Evolutionary conservation across 805 yeast genomes (phyloP).

Genomic region (Lachancea mirantina): DNA sequence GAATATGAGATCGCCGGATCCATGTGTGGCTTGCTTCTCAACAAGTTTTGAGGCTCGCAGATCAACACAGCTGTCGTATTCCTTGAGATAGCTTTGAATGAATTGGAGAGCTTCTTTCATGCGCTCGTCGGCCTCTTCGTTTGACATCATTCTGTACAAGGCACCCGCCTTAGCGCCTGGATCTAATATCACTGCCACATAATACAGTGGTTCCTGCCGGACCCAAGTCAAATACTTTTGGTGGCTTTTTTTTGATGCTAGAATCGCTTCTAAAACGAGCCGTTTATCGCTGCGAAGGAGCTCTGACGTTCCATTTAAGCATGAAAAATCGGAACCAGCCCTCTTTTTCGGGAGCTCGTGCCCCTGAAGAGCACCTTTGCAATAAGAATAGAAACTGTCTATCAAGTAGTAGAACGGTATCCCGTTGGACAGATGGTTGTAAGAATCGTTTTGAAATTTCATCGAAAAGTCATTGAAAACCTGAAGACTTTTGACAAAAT

Average conservation of each 20-base stretch:
- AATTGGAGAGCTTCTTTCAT: conserved; percentile 1
- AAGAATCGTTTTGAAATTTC: conserved; percentile 4
- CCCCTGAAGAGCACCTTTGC: conserved; percentile 4
- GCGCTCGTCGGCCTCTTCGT: conserved; percentile 1
- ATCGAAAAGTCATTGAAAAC: conserved; percentile 2
- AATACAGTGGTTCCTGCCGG: conserved; percentile 5
- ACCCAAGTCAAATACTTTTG: conserved; percentile 5
- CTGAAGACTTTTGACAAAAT: conserved; percentile 3
- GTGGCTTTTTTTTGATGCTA: conserved; percentile 1
- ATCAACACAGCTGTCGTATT: conserved; percentile 2
- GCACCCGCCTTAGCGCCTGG: conserved; percentile 8
- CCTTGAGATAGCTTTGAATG: conserved; percentile 4
- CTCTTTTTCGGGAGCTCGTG: conserved; percentile 2
- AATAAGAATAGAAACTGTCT: conserved; percentile 5
- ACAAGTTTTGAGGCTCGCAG: conserved; percentile 1
- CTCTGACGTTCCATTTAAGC: conserved; percentile 5
- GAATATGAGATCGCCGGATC: not conserved
- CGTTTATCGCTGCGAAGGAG: conserved; percentile 4
- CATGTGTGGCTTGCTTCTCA: not conserved
- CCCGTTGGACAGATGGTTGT: conserved; percentile 5
- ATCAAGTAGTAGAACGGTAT: conserved; percentile 4
- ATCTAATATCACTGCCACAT: conserved; percentile 9
- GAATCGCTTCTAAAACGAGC: conserved; percentile 8
- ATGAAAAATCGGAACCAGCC: conserved; percentile 5
- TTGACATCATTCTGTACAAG: conserved; percentile 5